These are phyloP conservation scores for Blastocystis sp. DNA, from an alignment of 352 stramenopile species.

Conservation along the genomic window DNA sequence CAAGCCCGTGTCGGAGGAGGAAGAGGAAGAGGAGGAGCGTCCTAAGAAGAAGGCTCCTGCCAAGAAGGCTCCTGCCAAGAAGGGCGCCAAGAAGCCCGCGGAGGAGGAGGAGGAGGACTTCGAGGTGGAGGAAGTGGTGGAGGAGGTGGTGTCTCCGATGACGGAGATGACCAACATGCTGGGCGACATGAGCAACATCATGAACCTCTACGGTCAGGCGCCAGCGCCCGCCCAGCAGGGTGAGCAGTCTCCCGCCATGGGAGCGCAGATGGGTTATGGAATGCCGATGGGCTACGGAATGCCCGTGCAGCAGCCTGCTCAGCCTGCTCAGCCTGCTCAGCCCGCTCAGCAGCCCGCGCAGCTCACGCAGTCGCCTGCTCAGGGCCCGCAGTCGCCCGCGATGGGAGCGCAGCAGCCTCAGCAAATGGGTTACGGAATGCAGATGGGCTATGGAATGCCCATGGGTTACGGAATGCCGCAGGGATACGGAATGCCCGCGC, in stretches of 20 bases:
- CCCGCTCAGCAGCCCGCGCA: not conserved
- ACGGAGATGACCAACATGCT: not conserved
- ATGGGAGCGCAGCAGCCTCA: not conserved
- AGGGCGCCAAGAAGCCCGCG: not conserved
- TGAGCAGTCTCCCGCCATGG: not conserved
- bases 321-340: not conserved
- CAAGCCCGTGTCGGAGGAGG: not conserved
- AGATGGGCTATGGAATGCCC: conserved; percentile 29
- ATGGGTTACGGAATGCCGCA: conserved; percentile 16
- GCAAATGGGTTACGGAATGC: conserved; percentile 47
- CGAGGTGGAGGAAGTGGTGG: conserved; percentile 11
- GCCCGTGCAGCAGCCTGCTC: not conserved
- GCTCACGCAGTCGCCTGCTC: not conserved
- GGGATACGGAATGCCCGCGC: conserved; percentile 10
- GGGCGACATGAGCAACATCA: not conserved
- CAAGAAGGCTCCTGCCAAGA: conserved; percentile 35
- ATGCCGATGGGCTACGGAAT: not conserved
- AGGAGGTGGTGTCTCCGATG: conserved; percentile 34
- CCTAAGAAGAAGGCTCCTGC: conserved; percentile 4
- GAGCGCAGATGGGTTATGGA: not conserved
- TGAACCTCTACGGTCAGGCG: not conserved
- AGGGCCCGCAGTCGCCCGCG: not conserved
- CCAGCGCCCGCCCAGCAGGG: not conserved
- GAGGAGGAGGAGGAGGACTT: conserved; percentile 27
- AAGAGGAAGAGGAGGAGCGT: not conserved